Evolutionary conservation across 2,329 filamentous ascomycete species (phyloP), one percentile per base, ranked within the genome.

Genomic region (Cladosporium oxysporum): DNA sequence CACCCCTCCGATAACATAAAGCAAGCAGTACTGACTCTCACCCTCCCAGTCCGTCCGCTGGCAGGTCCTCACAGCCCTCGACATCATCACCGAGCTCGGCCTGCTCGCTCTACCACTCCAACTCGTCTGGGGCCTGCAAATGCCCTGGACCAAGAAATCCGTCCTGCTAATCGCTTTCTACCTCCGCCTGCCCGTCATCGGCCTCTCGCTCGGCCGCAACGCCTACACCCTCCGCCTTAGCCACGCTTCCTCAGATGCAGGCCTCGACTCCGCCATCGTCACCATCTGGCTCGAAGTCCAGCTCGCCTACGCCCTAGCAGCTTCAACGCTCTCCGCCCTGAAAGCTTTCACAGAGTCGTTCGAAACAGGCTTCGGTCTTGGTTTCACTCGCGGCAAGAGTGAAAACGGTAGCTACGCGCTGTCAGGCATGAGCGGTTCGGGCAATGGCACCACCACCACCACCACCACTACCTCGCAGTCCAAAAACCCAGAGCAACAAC

Each of bases 311-410:
- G 78, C 78, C 18, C 73, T 82, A 29, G 79, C 80, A 66, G 72
- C 77, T 0, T 77, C 78, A 47, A 82, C 79, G 0, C 72, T 81
- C 16, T 78, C 79, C 4, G 80, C 79, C 28, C 72, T 80, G 33
- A 80, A 79, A 65, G 75, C 77, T 5, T 81, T 80, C 65, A 77
- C 80, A 16, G 74, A 78, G 31, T 75, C 73, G 58, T 80, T 80
- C 72, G 78, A 77, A 66, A 79, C 77, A 18, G 76, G 79, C n/a
- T 80, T 78, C 37, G 75, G 74, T 7, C 69, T 76, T 16, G 75
- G 71, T 0, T 73, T 75, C 62, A 71, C 72, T 4, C 69, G 74
- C 21, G 71, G 71, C 26, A 73, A 71, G 62, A 70, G 67, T 31
- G 73, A 75, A 4, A 69, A 71, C 55, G 61, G 61, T 8, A 63